These are phyloP conservation scores for Amanita rubescens DNA, from an alignment of 768 basidiomycete genomes.

Conservation along the genomic window DNA sequence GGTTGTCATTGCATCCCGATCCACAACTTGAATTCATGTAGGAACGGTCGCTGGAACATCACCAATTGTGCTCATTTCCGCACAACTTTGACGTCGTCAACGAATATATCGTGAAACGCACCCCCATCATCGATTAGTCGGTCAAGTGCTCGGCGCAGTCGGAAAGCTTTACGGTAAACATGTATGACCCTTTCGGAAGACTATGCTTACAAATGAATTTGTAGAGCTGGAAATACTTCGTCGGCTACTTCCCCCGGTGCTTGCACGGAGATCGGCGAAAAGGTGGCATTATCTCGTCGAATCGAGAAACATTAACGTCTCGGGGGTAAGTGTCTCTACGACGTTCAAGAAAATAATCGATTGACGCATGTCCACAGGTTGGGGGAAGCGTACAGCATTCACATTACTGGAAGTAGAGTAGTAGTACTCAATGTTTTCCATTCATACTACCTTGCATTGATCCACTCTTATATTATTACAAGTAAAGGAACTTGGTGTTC, in stretches of 20 bases:
- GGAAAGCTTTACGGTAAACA: constrained; percentile 84
- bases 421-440: neutral
- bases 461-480: constrained; percentile 2
- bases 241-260: constrained; percentile 89
- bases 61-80: constrained; percentile 98
- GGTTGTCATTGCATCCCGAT: neutral
- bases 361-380: constrained; percentile 25
- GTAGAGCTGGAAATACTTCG: constrained; percentile 90
- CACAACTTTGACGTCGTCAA: constrained; percentile 98
- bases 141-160: constrained; percentile 92
- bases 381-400: constrained; percentile 80
- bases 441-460: neutral
- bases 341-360: neutral
- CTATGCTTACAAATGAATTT: constrained; percentile 1
- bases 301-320: constrained; percentile 99
- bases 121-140: constrained; percentile 93
- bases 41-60: constrained; percentile 97
- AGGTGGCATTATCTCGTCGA: constrained; percentile 89
- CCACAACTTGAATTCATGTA: constrained; percentile 21
- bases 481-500: no score
- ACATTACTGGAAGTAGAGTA: constrained; percentile 77
- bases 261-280: constrained; percentile 95
- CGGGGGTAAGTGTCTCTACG: constrained; percentile 59
- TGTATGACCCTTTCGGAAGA: neutral
- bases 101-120: constrained; percentile 95